These are phyloP conservation scores for Daldinia grandis DNA, from an alignment of 495 filamentous ascomycete species.

Conservation along the genomic window DNA sequence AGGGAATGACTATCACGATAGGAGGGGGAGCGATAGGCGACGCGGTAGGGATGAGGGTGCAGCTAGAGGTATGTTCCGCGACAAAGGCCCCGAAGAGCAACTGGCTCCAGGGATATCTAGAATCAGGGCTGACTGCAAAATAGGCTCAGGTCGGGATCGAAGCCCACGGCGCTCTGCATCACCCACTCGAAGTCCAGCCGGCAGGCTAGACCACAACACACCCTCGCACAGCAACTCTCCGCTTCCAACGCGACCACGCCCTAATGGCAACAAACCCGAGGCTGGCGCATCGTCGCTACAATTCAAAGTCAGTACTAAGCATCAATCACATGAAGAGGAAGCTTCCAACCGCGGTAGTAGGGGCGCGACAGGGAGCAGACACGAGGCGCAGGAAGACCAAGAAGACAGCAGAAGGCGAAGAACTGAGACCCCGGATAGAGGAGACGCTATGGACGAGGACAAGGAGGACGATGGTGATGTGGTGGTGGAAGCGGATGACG, in stretches of 20 bases:
- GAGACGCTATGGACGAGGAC: constrained; percentile 58
- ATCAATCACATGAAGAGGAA: constrained; percentile 47
- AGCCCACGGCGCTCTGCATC: constrained; percentile 32
- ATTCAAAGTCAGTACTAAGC: constrained; percentile 43
- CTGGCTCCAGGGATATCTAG: neutral
- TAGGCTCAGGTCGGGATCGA: constrained; percentile 24
- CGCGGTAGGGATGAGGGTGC: constrained; percentile 45
- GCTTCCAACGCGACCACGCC: constrained; percentile 42
- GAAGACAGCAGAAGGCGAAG: constrained; percentile 38
- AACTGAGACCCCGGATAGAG: constrained; percentile 43
- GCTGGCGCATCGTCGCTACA: constrained; percentile 41
- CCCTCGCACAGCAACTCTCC: constrained; percentile 41
- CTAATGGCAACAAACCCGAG: constrained; percentile 29
- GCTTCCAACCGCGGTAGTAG: constrained; percentile 38
- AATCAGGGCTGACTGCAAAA: constrained; percentile 16
- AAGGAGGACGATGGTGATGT: constrained; percentile 57
- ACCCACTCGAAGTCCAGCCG: constrained; percentile 30
- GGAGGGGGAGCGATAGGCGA: constrained; percentile 36
- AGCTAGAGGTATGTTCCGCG: constrained; percentile 38
- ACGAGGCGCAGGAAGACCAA: constrained; percentile 17
- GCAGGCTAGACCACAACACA: constrained; percentile 24
- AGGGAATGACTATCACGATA: neutral
- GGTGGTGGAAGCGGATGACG: constrained; percentile 66
- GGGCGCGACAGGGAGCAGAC: constrained; percentile 34
- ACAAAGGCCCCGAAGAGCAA: constrained; percentile 48